Evolutionary conservation across 352 stramenopile species (phyloP).

Genomic region (Phytophthora agathidicida): DNA sequence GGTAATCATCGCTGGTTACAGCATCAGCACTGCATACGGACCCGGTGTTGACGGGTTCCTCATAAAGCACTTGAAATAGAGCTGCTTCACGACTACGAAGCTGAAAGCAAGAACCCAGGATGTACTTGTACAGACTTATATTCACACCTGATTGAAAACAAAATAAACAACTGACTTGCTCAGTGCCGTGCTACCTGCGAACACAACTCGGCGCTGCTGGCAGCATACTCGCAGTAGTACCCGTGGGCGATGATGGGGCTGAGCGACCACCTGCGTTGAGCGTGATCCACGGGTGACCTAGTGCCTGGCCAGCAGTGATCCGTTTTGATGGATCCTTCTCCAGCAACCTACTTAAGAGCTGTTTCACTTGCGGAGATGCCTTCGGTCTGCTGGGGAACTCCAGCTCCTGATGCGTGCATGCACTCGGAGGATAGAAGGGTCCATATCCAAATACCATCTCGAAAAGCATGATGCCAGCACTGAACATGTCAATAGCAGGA

Average conservation of each 20-base stretch:
- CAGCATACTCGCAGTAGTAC: conserved; percentile 1
- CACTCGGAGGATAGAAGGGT: conserved; percentile 74
- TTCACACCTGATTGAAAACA: conserved; percentile 11
- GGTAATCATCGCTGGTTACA: conserved; percentile 38
- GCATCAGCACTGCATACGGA: conserved; percentile 37
- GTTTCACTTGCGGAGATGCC: conserved; percentile 53
- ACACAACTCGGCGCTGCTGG: conserved; percentile 13
- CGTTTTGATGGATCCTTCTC: conserved; percentile 70
- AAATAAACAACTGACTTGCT: conserved; percentile 12
- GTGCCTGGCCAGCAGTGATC: conserved; percentile 78
- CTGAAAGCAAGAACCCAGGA: too few relatives aligned
- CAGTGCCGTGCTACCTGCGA: conserved; percentile 18
- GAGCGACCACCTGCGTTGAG: conserved; percentile 36
- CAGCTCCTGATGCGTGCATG: conserved; percentile 61
- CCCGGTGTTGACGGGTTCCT: conserved; percentile 61
- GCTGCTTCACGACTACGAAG: too few relatives aligned
- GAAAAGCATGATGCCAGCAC: conserved; percentile 70
- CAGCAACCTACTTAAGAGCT: conserved; percentile 77
- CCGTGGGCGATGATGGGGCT: conserved; percentile 38
- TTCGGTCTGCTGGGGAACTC: conserved; percentile 56
- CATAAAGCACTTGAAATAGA: conserved; percentile 29
- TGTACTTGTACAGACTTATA: conserved; percentile 18
- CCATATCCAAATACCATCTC: conserved; percentile 81
- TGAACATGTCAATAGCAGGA: conserved; percentile 78
- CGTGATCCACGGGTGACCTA: conserved; percentile 87